Evolutionary conservation across 2,329 filamentous ascomycete genomes (phyloP).

Genomic region (Lasiodiplodia citricola): DNA sequence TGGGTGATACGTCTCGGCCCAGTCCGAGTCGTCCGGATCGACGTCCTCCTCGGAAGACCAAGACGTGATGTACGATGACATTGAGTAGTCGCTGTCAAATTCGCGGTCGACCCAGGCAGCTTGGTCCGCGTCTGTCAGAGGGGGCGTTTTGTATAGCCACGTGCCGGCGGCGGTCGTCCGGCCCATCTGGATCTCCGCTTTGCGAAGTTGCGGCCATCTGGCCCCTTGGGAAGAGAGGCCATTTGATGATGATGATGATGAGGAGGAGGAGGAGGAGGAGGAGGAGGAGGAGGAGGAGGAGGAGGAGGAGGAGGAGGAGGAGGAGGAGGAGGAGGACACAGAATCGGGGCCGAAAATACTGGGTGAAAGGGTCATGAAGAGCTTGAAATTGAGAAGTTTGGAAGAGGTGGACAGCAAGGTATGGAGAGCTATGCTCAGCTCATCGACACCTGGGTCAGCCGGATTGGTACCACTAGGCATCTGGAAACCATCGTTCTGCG

Average conservation of each 20-base stretch:
- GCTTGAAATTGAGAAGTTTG: neutral
- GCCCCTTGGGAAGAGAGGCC: neutral
- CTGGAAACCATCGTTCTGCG: neutral
- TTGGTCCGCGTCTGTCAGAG: neutral
- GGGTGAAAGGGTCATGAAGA: neutral
- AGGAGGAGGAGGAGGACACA: neutral
- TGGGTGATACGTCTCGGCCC: neutral
- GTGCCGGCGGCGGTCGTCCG: conserved; percentile 6
- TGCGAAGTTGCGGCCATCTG: neutral
- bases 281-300: neutral
- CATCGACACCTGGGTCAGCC: neutral
- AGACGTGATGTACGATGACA: neutral
- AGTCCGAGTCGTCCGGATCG: conserved; percentile 7
- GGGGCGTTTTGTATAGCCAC: neutral
- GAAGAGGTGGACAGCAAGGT: neutral
- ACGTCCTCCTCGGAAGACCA: neutral
- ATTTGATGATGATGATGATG: neutral
- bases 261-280: too few relatives aligned
- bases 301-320: neutral
- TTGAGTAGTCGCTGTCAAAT: neutral
- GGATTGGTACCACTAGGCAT: neutral
- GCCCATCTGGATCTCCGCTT: neutral
- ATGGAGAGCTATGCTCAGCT: neutral
- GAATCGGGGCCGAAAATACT: neutral
- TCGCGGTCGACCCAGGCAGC: neutral